phyloP scores from a whole-genome alignment of 352 stramenopile genomes.

The Phytophthora nicotianae region DNA sequence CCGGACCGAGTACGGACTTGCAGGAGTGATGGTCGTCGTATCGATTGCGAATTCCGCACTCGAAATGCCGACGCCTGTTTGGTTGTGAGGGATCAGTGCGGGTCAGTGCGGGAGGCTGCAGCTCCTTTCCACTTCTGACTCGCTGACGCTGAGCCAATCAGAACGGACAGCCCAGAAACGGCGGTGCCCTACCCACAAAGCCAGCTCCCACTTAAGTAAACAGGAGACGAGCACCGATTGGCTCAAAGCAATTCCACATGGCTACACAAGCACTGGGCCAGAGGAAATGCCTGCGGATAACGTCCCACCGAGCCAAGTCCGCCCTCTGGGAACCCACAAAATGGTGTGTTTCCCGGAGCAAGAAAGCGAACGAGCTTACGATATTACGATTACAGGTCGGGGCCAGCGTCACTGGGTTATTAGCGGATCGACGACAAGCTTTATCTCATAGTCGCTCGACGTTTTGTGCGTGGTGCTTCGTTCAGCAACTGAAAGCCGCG shows the following conservation, averaged over 20 bases:
- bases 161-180: slow-evolving; percentile 20
- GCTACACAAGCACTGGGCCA: slow-evolving; percentile 1
- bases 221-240: background rate
- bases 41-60: slow-evolving; percentile 12
- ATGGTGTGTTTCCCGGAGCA: background rate
- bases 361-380: background rate
- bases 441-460: background rate
- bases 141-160: slow-evolving; percentile 18
- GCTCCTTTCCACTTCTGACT: slow-evolving; percentile 23
- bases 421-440: background rate
- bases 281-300: background rate
- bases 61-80: slow-evolving; percentile 19
- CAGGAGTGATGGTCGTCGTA: slow-evolving; percentile 25
- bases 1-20: background rate
- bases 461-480: slow-evolving; percentile 3
- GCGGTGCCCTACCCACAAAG: slow-evolving; percentile 8
- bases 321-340: background rate
- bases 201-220: slow-evolving; percentile 34
- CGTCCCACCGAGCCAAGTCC: slow-evolving; percentile 3
- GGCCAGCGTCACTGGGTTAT: background rate
- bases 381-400: background rate
- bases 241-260: background rate
- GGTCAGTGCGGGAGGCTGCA: slow-evolving; percentile 9
- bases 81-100: slow-evolving; percentile 20
- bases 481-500: background rate